A percentile compares a stretch with the other conserved stretches of the same genome.
These are phyloP conservation scores for Russula virescens DNA, from an alignment of 768 basidiomycete genomes.

Conservation along the genomic window DNA sequence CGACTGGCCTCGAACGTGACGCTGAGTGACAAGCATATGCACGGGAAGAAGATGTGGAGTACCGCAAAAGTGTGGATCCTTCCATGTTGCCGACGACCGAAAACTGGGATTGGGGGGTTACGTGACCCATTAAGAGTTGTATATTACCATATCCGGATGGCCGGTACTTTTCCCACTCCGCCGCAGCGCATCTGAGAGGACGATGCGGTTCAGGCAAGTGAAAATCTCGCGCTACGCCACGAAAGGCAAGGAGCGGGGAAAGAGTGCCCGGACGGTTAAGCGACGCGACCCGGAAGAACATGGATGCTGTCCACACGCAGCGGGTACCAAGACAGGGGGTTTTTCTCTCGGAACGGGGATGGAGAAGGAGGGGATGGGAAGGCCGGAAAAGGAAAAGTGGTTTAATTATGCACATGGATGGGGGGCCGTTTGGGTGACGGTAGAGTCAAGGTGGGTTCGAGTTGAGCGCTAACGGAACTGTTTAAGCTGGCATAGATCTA, in stretches of 20 bases:
- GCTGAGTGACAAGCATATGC: neutral
- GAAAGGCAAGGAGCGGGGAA: constrained; percentile 17
- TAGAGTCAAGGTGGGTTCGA: constrained; percentile 17
- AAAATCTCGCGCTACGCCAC: constrained; percentile 24
- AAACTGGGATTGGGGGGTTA: constrained; percentile 1
- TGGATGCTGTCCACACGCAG: constrained; percentile 8
- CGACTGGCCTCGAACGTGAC: constrained; percentile 4
- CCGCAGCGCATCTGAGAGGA: neutral
- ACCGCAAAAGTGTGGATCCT: constrained; percentile 16
- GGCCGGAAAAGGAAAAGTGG: constrained; percentile 17
- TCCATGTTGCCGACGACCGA: constrained; percentile 14
- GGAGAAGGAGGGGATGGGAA: neutral
- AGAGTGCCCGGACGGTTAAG: constrained; percentile 4
- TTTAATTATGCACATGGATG: constrained; percentile 18
- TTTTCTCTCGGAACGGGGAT: constrained; percentile 20
- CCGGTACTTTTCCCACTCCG: constrained; percentile 19
- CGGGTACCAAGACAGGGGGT: constrained; percentile 1
- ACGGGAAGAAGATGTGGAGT: neutral
- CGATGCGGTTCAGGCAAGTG: constrained; percentile 4
- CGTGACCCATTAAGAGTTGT: constrained; percentile 18
- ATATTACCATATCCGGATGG: constrained; percentile 14
- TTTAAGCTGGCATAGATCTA: constrained; percentile 24
- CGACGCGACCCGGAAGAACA: neutral
- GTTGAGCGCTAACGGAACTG: constrained; percentile 24
- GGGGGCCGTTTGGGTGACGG: constrained; percentile 13